Conservation (phyloP, 2,329 filamentous ascomycete genomes). For the Pseudogymnoascus sp. region DNA sequence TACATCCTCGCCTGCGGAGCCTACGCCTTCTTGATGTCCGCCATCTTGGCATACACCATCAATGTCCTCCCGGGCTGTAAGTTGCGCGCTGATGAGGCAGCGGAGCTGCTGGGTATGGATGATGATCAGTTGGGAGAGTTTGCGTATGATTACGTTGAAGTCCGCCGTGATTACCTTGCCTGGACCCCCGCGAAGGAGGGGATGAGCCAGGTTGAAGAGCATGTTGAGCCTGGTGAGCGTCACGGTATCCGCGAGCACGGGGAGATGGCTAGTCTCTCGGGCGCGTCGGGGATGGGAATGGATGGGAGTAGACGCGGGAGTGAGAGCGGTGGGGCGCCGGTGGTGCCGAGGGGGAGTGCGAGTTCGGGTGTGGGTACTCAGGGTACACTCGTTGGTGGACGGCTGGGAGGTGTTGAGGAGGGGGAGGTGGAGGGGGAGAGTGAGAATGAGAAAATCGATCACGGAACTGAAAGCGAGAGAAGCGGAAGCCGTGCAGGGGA, state of each 20-base stretch:
- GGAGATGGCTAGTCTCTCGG: conserved; percentile 37
- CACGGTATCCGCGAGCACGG: conserved; percentile 67
- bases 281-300: not conserved
- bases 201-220: conserved; percentile 43
- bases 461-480: not conserved
- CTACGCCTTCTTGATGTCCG: conserved; percentile 68
- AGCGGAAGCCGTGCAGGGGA: not conserved
- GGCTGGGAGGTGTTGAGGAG: not conserved
- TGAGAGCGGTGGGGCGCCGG: not conserved
- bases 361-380: not conserved
- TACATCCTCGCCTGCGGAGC: conserved; percentile 59
- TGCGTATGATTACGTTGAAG: conserved; percentile 84
- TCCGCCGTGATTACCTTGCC: conserved; percentile 77
- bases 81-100: conserved; percentile 72
- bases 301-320: not conserved
- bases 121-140: conserved; percentile 87
- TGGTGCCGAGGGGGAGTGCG: not conserved
- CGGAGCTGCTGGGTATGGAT: conserved; percentile 80
- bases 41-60: conserved; percentile 64
- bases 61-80: conserved; percentile 69
- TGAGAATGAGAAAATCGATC: not conserved
- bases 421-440: not conserved
- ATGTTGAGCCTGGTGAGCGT: conserved; percentile 54
- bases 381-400: not conserved
- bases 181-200: conserved; percentile 72